A percentile compares a stretch with the other conserved stretches of the same genome.
phyloP scores from a whole-genome alignment of 2,329 filamentous ascomycete species.

The Cladosporium phlei region DNA sequence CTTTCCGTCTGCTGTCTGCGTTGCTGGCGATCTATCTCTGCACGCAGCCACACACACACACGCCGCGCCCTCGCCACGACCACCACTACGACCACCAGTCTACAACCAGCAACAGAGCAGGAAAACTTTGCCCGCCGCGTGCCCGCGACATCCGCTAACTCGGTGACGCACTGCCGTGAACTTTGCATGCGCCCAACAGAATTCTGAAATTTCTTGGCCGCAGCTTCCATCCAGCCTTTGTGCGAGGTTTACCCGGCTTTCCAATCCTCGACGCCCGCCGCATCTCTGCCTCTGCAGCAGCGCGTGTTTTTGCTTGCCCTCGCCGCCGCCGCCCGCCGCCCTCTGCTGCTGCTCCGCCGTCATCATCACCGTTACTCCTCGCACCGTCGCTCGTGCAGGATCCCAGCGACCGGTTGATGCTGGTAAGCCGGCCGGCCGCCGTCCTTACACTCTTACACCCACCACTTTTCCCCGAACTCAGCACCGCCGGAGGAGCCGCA shows the following conservation, averaged over 20 bases:
- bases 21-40: too few relatives aligned
- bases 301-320: slow-evolving; percentile 1
- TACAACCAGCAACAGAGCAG: too few relatives aligned
- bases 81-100: too few relatives aligned
- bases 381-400: slow-evolving; percentile 8
- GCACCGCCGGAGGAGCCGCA: slow-evolving; percentile 13
- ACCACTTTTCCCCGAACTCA: neutral
- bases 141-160: too few relatives aligned
- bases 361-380: slow-evolving; percentile 1
- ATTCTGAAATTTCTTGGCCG: slow-evolving; percentile 4
- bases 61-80: neutral
- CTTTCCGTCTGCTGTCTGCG: neutral
- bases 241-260: neutral
- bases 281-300: too few relatives aligned
- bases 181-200: slow-evolving; percentile 3
- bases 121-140: too few relatives aligned
- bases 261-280: too few relatives aligned
- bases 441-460: slow-evolving; percentile 1
- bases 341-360: slow-evolving; percentile 1
- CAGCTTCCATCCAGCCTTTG: neutral
- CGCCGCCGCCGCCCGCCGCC: neutral
- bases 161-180: slow-evolving; percentile 8
- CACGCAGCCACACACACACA: neutral
- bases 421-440: slow-evolving; percentile 11
- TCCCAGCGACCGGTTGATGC: slow-evolving; percentile 8